Evolutionary conservation across 192 early-diverging fungal genomes (phyloP).

Genomic region (Rhizoclosmatium globosum): DNA sequence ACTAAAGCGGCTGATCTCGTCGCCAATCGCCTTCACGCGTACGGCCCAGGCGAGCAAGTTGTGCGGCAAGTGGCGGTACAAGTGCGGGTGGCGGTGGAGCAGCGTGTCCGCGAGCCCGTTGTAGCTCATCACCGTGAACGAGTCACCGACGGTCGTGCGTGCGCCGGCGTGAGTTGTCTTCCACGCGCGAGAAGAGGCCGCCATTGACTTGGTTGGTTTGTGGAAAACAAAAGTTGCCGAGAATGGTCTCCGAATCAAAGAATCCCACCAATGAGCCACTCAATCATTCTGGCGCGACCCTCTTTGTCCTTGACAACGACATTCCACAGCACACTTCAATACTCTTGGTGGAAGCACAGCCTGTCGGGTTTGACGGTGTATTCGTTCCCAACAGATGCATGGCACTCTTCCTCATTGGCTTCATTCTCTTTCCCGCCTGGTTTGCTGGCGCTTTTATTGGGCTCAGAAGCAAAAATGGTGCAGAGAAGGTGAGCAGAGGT

Average conservation of each 20-base stretch:
- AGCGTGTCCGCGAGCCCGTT: slow-evolving; percentile 33
- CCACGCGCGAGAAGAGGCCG: no score
- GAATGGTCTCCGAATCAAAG: no score
- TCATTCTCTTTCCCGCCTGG: slow-evolving; percentile 3
- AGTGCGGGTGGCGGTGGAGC: slow-evolving; percentile 14
- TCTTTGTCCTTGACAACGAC: no score
- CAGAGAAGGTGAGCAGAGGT: not conserved
- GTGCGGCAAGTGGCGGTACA: not conserved
- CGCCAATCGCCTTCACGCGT: not conserved
- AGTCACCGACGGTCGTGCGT: not conserved
- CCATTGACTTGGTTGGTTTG: no score
- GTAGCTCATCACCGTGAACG: slow-evolving; percentile 33
- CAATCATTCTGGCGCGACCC: no score
- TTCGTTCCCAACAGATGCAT: slow-evolving; percentile 2
- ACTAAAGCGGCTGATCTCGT: not conserved
- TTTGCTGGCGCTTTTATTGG: not conserved
- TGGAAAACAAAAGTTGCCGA: no score
- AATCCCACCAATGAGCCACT: no score
- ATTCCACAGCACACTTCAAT: no score
- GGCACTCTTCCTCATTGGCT: not conserved
- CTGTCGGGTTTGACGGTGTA: no score
- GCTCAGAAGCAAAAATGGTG: not conserved
- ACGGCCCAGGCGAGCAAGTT: not conserved
- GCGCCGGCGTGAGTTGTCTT: not conserved
- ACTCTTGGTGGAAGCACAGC: no score